Conservation (phyloP, 192 early-diverging fungal species). For the Gamsiella multidivaricata region DNA sequence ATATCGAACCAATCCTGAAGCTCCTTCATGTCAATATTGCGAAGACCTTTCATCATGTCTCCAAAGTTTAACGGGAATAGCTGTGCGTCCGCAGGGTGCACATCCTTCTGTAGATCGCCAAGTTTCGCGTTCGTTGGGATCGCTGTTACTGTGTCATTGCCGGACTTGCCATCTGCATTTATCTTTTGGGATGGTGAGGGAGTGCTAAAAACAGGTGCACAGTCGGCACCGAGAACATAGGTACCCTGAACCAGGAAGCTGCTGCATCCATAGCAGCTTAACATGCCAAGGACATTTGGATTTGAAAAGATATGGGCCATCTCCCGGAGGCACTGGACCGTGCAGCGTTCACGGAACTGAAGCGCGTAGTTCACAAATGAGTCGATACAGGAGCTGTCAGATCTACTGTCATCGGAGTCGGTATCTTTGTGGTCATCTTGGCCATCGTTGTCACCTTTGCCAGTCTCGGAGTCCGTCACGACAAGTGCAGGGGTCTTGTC, state of each 20-base stretch:
- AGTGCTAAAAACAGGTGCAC: slow-evolving; percentile 9
- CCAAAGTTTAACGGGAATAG: slow-evolving; percentile 11
- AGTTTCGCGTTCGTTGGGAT: background rate
- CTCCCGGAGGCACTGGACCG: slow-evolving; percentile 24
- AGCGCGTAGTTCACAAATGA: slow-evolving; percentile 41
- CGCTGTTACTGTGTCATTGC: background rate
- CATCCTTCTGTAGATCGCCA: background rate
- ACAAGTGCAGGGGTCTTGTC: background rate
- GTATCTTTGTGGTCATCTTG: too few species aligned
- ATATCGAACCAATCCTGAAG: slow-evolving; percentile 30
- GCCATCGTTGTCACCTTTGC: background rate
- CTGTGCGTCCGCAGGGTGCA: slow-evolving; percentile 9
- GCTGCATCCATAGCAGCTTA: slow-evolving; percentile 29
- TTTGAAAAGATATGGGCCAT: slow-evolving; percentile 6
- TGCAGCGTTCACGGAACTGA: slow-evolving; percentile 28
- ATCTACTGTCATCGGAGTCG: background rate
- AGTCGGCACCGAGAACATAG: slow-evolving; percentile 17
- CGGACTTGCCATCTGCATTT: background rate
- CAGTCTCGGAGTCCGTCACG: background rate
- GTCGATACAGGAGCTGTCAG: slow-evolving; percentile 28
- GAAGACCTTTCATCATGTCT: slow-evolving; percentile 7
- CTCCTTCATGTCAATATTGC: slow-evolving; percentile 5
- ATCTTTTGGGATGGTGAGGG: background rate
- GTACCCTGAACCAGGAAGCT: slow-evolving; percentile 23
- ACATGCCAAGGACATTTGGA: background rate